A percentile compares a stretch with the other conserved stretches of the same genome.
Conservation (phyloP, 441 rosid genomes). For the Erodium texanum region DNA sequence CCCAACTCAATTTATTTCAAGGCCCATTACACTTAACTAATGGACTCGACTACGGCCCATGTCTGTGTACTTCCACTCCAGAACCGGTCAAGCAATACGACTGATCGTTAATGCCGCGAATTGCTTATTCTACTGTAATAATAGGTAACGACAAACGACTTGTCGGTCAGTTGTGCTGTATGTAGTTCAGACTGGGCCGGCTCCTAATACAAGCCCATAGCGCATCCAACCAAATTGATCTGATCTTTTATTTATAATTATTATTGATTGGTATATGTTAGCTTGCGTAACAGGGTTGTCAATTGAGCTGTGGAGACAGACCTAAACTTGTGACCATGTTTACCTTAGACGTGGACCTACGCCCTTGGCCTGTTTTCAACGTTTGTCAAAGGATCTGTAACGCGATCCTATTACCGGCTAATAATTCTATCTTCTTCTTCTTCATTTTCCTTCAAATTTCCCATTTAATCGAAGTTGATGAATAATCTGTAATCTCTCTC, state of each 20-base stretch:
- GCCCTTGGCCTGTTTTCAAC: neutral
- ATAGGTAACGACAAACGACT: too few species aligned
- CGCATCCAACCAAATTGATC: neutral
- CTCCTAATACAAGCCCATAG: neutral
- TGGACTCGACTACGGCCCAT: too few species aligned
- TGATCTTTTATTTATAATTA: too few species aligned
- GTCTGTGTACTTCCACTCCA: too few species aligned
- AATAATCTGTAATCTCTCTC: conserved; percentile 3
- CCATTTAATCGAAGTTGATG: conserved; percentile 3
- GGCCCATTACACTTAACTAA: neutral
- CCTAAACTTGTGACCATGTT: neutral
- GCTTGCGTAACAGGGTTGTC: neutral
- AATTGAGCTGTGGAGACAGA: neutral
- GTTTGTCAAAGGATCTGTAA: neutral
- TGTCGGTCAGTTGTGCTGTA: too few species aligned
- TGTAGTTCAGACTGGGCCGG: too few species aligned
- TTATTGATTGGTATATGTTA: neutral
- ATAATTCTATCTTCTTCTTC: conserved; percentile 4
- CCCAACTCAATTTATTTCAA: neutral
- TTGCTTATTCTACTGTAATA: too few species aligned
- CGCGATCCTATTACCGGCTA: neutral
- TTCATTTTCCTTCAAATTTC: neutral
- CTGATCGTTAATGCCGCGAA: too few species aligned
- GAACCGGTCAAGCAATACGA: too few species aligned
- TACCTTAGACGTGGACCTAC: neutral